Conservation (phyloP, 2,329 filamentous ascomycete species). For the Aspergillus awamori region DNA sequence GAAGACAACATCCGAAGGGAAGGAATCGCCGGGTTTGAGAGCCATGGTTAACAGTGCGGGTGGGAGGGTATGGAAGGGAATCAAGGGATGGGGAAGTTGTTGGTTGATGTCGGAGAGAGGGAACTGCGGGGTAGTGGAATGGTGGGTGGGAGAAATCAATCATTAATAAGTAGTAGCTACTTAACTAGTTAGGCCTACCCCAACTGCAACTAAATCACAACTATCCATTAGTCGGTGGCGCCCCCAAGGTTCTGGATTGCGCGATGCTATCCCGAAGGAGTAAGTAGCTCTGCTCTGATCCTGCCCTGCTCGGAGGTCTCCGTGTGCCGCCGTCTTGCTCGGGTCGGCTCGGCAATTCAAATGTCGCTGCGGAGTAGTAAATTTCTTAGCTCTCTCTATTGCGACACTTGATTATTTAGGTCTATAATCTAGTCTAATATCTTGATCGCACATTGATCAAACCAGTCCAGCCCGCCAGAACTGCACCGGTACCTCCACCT, state of each 20-base stretch:
- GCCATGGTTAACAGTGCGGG: constrained; percentile 28
- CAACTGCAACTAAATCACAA: neutral
- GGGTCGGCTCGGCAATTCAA: neutral
- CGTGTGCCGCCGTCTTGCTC: neutral
- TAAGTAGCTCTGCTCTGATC: neutral
- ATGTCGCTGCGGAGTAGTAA: neutral
- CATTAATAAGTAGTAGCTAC: neutral
- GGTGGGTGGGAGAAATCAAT: neutral
- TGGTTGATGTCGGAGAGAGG: neutral
- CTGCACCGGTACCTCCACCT: constrained; percentile 54
- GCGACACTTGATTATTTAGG: too few species aligned
- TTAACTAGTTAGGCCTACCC: neutral
- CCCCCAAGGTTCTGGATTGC: neutral
- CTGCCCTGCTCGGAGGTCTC: neutral
- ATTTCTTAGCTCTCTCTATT: too few species aligned
- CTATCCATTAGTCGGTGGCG: neutral
- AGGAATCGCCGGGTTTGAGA: constrained; percentile 77
- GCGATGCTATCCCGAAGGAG: neutral
- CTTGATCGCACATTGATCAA: too few species aligned
- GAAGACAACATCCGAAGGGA: constrained; percentile 80
- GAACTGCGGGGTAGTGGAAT: neutral
- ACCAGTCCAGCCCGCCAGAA: constrained; percentile 40
- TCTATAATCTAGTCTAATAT: too few species aligned
- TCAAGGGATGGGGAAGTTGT: neutral
- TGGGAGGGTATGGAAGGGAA: neutral